Conservation (phyloP, 2,329 filamentous ascomycete species). For the Cladorrhinum sp. region DNA sequence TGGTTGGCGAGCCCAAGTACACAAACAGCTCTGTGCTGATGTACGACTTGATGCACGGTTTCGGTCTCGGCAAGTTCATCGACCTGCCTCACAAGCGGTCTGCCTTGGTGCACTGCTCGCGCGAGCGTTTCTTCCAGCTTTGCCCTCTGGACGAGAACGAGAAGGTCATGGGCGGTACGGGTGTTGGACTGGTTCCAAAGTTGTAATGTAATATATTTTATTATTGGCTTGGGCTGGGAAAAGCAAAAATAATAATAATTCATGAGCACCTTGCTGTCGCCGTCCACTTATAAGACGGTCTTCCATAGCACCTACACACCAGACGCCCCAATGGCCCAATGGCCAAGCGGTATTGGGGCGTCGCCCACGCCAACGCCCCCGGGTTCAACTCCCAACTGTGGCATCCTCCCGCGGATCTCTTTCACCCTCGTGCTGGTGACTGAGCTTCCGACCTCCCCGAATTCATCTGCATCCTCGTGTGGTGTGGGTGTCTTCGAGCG, state of each 20-base stretch:
- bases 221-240: background rate
- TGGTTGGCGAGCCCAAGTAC: conserved; percentile 69
- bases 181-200: conserved; percentile 53
- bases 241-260: background rate
- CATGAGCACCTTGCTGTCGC: too few species aligned
- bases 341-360: background rate
- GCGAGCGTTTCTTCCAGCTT: conserved; percentile 68
- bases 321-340: background rate
- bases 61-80: conserved; percentile 68
- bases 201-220: conserved; percentile 35
- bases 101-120: conserved; percentile 61
- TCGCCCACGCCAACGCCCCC: background rate
- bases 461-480: background rate
- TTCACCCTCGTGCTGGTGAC: background rate
- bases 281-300: too few species aligned
- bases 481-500: background rate
- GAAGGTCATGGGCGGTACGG: conserved; percentile 53
- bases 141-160: conserved; percentile 57
- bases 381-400: background rate
- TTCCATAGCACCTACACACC: too few species aligned
- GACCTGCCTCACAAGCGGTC: conserved; percentile 71
- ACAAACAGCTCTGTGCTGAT: conserved; percentile 67
- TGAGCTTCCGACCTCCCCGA: background rate
- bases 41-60: conserved; percentile 72
- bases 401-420: background rate